Evolutionary conservation across 768 basidiomycete species (phyloP), one percentile per base, ranked within the genome.

Genomic region (Pulveroboletus frians): DNA sequence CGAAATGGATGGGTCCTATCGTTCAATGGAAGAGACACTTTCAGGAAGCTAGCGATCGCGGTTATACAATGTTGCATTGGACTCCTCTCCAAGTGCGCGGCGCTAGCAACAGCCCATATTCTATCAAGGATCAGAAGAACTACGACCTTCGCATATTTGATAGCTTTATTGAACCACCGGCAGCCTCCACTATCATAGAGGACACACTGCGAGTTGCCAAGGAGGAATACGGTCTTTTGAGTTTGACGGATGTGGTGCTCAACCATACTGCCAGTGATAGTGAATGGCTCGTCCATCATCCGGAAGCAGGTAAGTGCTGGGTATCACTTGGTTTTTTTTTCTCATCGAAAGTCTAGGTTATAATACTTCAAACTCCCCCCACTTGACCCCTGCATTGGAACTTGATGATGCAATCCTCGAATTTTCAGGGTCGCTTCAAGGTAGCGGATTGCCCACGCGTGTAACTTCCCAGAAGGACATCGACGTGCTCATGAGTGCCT

Each of bases 11-110:
- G 91, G 95, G 94, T 2, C 77, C 85, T 1, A 68, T 91, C 31
- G 67, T 73, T 10, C 73, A 83, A 27, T 98, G 96, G 96, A 74
- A 71, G 38, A 74, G 76, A 3, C 82, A 90, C 63, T 89, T 96
- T 56, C 75, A 78, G 42, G 92, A 94, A 69, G 88, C 92, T 10
- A 80, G 83, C 45, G 77, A 89, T 46, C 76, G 95, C 41, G 95
- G 96, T 1, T 99, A 99, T 73, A 99, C 94, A 44, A 96, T 98
- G 92, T 72, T 99, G 37, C 96, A 99, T 63, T 99, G 88, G 75
- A 89, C 95, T 0, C 96, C 96, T 0, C 73, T 99, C 6, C 95
- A 99, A 69, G 85, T 89, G 64, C 76, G 94, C 30, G 96, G 96
- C 18, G 78, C 81, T 54, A 91, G 88, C 55, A 79, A 88, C 53